phyloP scores from a whole-genome alignment of 768 basidiomycete genomes.

The Kwoniella mangroviensis region DNA sequence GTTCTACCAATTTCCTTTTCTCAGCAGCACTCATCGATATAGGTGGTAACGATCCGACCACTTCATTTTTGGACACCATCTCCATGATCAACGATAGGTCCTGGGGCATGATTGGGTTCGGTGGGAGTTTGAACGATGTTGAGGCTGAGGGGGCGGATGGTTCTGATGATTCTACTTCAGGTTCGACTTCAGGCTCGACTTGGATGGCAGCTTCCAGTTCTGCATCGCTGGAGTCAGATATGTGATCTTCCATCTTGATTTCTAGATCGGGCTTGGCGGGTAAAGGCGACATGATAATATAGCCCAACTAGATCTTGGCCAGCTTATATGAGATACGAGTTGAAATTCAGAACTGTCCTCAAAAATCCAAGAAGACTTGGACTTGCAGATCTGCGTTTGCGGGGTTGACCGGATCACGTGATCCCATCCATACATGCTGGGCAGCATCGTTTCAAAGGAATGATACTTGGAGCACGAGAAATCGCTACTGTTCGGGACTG shows the following conservation, averaged over 20 bases:
- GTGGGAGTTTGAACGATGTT: conserved; percentile 30
- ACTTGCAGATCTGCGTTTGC: too few relatives aligned
- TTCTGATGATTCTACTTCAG: neutral
- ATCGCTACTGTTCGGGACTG: too few relatives aligned
- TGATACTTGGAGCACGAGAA: too few relatives aligned
- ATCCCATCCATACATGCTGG: too few relatives aligned
- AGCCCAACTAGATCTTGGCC: too few relatives aligned
- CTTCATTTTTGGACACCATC: conserved; percentile 47
- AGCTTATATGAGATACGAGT: too few relatives aligned
- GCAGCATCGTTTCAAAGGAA: too few relatives aligned
- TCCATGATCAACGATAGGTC: conserved; percentile 55
- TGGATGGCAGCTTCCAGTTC: conserved; percentile 22
- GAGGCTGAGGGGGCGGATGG: conserved; percentile 1
- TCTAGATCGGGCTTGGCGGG: neutral
- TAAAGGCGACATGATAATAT: too few relatives aligned
- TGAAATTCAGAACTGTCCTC: too few relatives aligned
- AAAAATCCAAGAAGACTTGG: too few relatives aligned
- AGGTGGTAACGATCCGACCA: conserved; percentile 43
- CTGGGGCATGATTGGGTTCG: conserved; percentile 47
- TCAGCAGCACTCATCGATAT: conserved; percentile 40
- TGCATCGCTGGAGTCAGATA: conserved; percentile 11
- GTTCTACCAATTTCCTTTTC: conserved; percentile 46
- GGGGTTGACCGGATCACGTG: too few relatives aligned
- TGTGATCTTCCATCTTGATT: conserved; percentile 9
- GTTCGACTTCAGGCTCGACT: conserved; percentile 4